These are phyloP conservation scores for Apiotrichum brassicae DNA, from an alignment of 1,284 basidiomycete genomes.

Conservation along the genomic window DNA sequence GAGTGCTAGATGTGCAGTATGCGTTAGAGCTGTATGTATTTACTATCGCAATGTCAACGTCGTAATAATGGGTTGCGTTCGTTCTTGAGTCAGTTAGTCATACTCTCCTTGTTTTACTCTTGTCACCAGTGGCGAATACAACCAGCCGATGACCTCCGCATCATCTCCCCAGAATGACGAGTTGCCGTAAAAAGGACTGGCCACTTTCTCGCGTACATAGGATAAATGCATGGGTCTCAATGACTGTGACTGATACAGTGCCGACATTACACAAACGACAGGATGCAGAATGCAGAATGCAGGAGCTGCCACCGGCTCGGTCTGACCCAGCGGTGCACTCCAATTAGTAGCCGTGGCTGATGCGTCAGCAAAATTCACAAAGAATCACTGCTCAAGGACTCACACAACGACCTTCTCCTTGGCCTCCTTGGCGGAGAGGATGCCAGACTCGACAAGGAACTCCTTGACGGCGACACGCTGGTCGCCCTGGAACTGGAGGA, in stretches of 20 bases:
- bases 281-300: neutral
- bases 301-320: neutral
- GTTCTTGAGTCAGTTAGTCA: no score
- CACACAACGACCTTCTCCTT: constrained; percentile 49
- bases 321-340: neutral
- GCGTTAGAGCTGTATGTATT: no score
- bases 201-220: neutral
- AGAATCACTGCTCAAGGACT: constrained; percentile 18
- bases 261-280: constrained; percentile 1
- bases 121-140: no score
- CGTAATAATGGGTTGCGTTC: no score
- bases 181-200: no score
- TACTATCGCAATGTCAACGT: no score
- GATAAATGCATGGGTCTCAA: constrained; percentile 10
- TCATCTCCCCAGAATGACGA: no score
- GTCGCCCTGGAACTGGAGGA: constrained; percentile 99
- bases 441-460: constrained; percentile 63
- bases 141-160: no score
- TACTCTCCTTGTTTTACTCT: no score
- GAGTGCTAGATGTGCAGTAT: no score
- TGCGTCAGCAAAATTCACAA: neutral
- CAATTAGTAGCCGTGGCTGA: constrained; percentile 20
- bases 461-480: constrained; percentile 85
- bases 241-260: constrained; percentile 4
- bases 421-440: constrained; percentile 46